phyloP scores from a whole-genome alignment of 345 rosid species.

The Microcos paniculata region DNA sequence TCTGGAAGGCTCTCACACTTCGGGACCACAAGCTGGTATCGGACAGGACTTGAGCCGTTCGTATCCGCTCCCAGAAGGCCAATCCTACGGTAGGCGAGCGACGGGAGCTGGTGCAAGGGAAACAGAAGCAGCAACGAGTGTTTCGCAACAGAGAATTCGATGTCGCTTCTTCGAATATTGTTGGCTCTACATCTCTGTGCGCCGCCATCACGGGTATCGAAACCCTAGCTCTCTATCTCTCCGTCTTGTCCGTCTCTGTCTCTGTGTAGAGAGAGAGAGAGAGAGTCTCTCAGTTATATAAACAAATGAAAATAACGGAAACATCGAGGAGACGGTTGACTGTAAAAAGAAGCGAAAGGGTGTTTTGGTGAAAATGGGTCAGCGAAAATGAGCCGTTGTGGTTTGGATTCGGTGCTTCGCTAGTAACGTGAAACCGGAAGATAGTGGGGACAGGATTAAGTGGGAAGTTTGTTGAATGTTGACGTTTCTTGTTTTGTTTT shows the following conservation, averaged over 20 bases:
- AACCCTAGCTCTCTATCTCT: not conserved
- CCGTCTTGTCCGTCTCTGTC: not conserved
- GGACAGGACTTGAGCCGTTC: constrained; percentile 22
- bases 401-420: constrained; percentile 19
- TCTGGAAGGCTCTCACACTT: constrained; percentile 42
- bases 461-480: not conserved
- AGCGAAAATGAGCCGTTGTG: constrained; percentile 2
- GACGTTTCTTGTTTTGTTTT: not conserved
- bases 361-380: not conserved
- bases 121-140: constrained; percentile 55
- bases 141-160: constrained; percentile 1
- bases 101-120: constrained; percentile 51
- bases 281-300: not conserved
- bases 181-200: not conserved
- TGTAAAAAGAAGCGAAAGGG: not conserved
- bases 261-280: not conserved
- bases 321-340: not conserved
- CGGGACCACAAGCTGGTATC: constrained; percentile 56
- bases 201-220: not conserved
- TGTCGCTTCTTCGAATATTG: not conserved
- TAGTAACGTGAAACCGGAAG: not conserved
- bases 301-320: not conserved
- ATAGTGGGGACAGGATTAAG: not conserved
- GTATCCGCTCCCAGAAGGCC: constrained; percentile 58
- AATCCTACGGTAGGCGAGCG: constrained; percentile 38